Conservation (phyloP, 2,329 filamentous ascomycete genomes). For the Pleurostoma richardsiae region DNA sequence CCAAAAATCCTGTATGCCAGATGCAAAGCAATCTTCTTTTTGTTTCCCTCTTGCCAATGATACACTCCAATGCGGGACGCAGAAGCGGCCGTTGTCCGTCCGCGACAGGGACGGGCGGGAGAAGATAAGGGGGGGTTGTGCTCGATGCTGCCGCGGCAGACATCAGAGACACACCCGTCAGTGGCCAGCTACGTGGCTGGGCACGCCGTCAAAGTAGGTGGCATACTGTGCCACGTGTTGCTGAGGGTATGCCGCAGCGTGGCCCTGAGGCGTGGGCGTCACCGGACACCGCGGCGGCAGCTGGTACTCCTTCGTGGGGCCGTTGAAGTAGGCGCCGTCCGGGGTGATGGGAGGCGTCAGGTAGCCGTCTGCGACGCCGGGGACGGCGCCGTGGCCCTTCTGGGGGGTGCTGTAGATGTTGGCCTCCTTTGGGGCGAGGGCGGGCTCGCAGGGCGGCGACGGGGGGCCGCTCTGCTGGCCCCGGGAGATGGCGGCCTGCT, state of each 20-base stretch:
- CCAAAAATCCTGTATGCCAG: background rate
- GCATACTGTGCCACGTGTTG: slow-evolving; percentile 40
- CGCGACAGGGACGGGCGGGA: background rate
- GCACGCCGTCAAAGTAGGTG: slow-evolving; percentile 37
- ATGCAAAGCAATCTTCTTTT: background rate
- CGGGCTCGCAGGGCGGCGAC: slow-evolving; percentile 51
- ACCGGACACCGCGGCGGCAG: slow-evolving; percentile 54
- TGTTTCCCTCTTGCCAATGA: background rate
- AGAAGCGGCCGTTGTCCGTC: background rate
- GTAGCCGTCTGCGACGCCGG: slow-evolving; percentile 66
- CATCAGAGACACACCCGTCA: slow-evolving; percentile 1
- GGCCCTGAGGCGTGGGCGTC: slow-evolving; percentile 52
- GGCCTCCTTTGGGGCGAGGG: slow-evolving; percentile 44
- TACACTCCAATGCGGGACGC: background rate
- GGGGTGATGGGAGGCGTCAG: slow-evolving; percentile 84
- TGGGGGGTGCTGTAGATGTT: slow-evolving; percentile 73
- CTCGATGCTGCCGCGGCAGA: too few species aligned
- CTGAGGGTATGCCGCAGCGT: slow-evolving; percentile 25
- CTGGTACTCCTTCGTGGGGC: slow-evolving; percentile 41
- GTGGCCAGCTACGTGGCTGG: slow-evolving; percentile 14
- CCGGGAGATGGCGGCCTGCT: slow-evolving; percentile 52
- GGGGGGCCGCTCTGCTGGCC: slow-evolving; percentile 44
- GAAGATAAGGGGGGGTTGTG: too few species aligned
- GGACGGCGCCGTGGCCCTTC: slow-evolving; percentile 62
- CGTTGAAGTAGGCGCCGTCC: slow-evolving; percentile 55